A percentile compares a stretch with the other conserved stretches of the same genome.
These are phyloP conservation scores for Syzygium grande DNA, from an alignment of 345 rosid species.

Conservation along the genomic window DNA sequence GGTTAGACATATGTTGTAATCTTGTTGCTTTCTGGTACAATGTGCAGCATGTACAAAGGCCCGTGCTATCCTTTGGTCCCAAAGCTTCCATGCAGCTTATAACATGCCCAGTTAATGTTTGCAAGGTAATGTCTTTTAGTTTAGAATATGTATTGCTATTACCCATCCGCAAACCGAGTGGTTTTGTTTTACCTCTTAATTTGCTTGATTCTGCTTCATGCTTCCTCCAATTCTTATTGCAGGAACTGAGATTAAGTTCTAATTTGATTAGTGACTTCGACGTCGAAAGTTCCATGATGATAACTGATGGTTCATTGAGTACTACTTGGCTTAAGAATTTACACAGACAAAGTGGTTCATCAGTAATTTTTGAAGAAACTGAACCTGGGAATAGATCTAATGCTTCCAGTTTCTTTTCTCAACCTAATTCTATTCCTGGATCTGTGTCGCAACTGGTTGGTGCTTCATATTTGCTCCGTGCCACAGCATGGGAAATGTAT, in stretches of 20 bases:
- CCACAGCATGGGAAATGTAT: slow-evolving; percentile 94
- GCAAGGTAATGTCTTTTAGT: slow-evolving; percentile 53
- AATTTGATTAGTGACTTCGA: slow-evolving; percentile 63
- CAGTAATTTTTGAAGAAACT: slow-evolving; percentile 45
- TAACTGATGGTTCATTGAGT: slow-evolving; percentile 64
- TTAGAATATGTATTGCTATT: background rate
- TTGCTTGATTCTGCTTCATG: background rate
- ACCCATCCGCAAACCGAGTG: background rate
- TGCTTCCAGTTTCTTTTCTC: slow-evolving; percentile 51
- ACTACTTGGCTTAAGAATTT: slow-evolving; percentile 79
- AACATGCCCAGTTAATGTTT: slow-evolving; percentile 82
- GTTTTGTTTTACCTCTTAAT: background rate
- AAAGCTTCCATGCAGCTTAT: slow-evolving; percentile 72
- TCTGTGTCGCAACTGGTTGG: slow-evolving; percentile 81
- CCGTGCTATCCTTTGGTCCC: slow-evolving; percentile 90
- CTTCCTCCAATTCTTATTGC: slow-evolving; percentile 11
- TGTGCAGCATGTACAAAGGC: slow-evolving; percentile 90
- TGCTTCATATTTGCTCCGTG: slow-evolving; percentile 83
- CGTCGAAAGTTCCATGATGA: slow-evolving; percentile 57
- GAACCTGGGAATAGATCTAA: slow-evolving; percentile 36
- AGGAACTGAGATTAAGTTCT: slow-evolving; percentile 81
- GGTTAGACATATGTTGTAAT: background rate
- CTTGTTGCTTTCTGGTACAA: background rate
- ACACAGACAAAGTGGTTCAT: slow-evolving; percentile 48
- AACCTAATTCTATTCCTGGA: slow-evolving; percentile 72